Percentiles rank a stretch among this genome's conserved stretches.
These are phyloP conservation scores for Pholiota microspora DNA, from an alignment of 768 basidiomycete genomes.

Conservation along the genomic window DNA sequence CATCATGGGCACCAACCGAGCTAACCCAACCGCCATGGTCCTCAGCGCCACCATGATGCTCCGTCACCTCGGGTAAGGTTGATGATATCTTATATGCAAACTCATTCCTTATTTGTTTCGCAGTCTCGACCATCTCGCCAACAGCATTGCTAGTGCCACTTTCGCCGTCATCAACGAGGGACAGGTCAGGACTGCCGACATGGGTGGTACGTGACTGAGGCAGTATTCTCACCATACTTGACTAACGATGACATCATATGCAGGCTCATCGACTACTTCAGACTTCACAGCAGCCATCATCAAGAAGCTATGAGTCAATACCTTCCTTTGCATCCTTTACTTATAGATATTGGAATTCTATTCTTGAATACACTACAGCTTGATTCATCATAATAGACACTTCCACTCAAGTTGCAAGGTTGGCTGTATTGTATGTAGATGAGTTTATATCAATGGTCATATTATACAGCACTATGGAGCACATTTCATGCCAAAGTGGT, in stretches of 20 bases:
- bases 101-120: slow-evolving; percentile 5
- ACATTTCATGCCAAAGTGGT: not conserved
- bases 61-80: slow-evolving; percentile 80
- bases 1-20: slow-evolving; percentile 94
- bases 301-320: slow-evolving; percentile 57
- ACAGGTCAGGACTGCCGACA: slow-evolving; percentile 89
- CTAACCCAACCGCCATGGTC: slow-evolving; percentile 97
- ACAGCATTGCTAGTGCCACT: slow-evolving; percentile 88
- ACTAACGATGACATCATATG: slow-evolving; percentile 10
- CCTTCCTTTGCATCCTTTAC: not conserved
- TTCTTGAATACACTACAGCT: no score
- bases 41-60: slow-evolving; percentile 98
- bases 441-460: not conserved
- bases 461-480: not conserved
- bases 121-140: slow-evolving; percentile 90
- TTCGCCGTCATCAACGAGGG: slow-evolving; percentile 90
- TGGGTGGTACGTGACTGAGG: slow-evolving; percentile 74
- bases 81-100: slow-evolving; percentile 6
- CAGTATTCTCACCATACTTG: not conserved
- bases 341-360: not conserved
- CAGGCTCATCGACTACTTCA: slow-evolving; percentile 86
- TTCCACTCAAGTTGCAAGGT: not conserved
- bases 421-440: slow-evolving; percentile 1
- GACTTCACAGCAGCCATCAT: slow-evolving; percentile 95
- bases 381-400: slow-evolving; percentile 1